Conservation (phyloP, 163 green algal genomes). For the Coccomyxa subellipsoidea region DNA sequence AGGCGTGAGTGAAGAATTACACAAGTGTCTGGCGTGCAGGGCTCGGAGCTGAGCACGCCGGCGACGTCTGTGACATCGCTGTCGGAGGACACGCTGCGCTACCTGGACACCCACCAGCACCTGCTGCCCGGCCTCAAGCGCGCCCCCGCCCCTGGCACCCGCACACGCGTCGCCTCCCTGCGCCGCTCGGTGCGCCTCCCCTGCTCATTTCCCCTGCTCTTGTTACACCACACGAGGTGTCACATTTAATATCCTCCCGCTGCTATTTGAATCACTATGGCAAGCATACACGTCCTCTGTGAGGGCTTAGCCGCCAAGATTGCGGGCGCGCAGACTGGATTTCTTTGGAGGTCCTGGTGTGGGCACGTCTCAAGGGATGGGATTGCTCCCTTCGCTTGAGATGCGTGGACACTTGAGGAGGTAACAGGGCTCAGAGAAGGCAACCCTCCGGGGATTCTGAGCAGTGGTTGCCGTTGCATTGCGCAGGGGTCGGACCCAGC, state of each 20-base stretch:
- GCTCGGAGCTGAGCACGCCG: neutral
- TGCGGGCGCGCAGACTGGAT: too few relatives aligned
- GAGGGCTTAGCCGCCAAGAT: too few relatives aligned
- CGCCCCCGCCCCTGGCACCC: neutral
- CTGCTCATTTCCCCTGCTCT: neutral
- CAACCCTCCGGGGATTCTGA: neutral
- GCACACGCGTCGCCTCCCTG: neutral
- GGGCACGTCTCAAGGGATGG: too few relatives aligned
- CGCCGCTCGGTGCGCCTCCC: neutral
- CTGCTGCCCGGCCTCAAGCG: neutral
- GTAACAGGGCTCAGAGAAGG: neutral
- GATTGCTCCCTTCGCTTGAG: too few relatives aligned
- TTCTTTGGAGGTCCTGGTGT: too few relatives aligned
- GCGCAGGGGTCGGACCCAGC: neutral
- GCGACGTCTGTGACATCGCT: neutral
- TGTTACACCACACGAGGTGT: too few relatives aligned
- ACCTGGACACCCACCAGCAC: neutral
- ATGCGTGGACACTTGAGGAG: neutral
- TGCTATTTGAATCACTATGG: too few relatives aligned
- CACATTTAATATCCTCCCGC: too few relatives aligned
- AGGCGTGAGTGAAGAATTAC: too few relatives aligned
- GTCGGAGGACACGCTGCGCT: slow-evolving; percentile 7
- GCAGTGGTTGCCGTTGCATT: neutral
- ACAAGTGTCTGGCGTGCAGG: slow-evolving; percentile 6
- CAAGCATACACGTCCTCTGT: too few relatives aligned